phyloP scores from a whole-genome alignment of 345 rosid species.

The Brassica cretica region DNA sequence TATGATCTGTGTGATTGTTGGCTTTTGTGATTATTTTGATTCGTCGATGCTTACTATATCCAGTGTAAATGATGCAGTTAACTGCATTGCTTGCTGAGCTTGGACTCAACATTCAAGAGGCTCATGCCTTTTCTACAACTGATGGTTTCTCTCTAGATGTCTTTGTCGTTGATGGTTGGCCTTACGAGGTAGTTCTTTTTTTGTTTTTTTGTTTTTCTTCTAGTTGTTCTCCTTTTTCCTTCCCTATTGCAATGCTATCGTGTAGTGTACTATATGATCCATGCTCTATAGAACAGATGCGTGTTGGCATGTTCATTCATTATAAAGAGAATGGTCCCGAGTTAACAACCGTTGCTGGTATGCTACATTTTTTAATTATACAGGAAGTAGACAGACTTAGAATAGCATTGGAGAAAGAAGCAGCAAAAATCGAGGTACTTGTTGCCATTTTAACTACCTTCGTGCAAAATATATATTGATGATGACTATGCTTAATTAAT shows the following conservation, averaged over 20 bases:
- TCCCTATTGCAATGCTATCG: neutral
- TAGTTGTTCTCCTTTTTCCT: neutral
- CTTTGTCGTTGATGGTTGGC: conserved; percentile 99
- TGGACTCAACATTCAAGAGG: conserved; percentile 97
- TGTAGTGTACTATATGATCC: neutral
- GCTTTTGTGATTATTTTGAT: neutral
- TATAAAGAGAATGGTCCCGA: neutral
- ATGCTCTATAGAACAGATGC: conserved; percentile 1
- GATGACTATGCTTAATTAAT: neutral
- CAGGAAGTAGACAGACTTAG: conserved; percentile 85
- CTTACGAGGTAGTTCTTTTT: conserved; percentile 81
- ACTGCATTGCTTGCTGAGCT: conserved; percentile 86
- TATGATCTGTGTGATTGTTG: conserved; percentile 3
- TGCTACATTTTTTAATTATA: conserved; percentile 33
- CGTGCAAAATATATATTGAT: neutral
- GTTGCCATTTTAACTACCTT: neutral
- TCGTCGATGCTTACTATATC: conserved; percentile 17
- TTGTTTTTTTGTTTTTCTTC: neutral
- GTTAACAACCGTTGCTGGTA: conserved; percentile 30
- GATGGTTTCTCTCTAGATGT: conserved; percentile 97
- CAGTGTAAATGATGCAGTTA: conserved; percentile 55
- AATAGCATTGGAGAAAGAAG: conserved; percentile 71
- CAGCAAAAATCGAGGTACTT: conserved; percentile 70
- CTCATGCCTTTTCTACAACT: conserved; percentile 90
- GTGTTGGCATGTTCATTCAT: conserved; percentile 14